Conservation (phyloP, 148 eudicot genomes). For the Rhododendron williamsianum region DNA sequence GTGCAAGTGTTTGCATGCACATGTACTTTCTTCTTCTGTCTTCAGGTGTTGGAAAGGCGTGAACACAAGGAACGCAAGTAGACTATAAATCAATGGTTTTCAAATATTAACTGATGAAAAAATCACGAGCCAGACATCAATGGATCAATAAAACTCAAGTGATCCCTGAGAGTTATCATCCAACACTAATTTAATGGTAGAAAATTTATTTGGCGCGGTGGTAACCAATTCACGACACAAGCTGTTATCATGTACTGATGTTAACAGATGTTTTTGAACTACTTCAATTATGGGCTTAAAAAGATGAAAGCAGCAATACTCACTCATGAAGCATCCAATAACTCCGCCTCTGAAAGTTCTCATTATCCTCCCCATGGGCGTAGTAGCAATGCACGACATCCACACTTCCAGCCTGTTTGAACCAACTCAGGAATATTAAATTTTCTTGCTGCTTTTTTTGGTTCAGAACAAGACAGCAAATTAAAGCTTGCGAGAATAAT, state of each 20-base stretch:
- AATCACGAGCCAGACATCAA: background rate
- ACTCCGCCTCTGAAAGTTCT: constrained; percentile 57
- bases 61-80: too few relatives aligned
- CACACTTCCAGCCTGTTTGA: constrained; percentile 53
- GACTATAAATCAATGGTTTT: background rate
- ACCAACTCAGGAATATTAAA: constrained; percentile 15
- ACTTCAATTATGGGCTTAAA: background rate
- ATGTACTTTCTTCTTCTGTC: too few relatives aligned
- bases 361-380: constrained; percentile 65
- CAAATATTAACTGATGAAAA: background rate
- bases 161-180: background rate
- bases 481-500: background rate
- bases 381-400: constrained; percentile 62
- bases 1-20: too few relatives aligned
- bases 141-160: background rate
- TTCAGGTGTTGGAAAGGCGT: too few relatives aligned
- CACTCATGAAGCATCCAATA: constrained; percentile 69
- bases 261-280: background rate
- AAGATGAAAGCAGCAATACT: constrained; percentile 20
- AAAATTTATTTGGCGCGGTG: background rate
- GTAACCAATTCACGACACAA: background rate
- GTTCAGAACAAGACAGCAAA: background rate
- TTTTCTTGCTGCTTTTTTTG: background rate
- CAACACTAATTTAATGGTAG: background rate
- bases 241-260: background rate